Conservation (phyloP, 805 yeast species). For the Metschnikowia cerradonensis region DNA sequence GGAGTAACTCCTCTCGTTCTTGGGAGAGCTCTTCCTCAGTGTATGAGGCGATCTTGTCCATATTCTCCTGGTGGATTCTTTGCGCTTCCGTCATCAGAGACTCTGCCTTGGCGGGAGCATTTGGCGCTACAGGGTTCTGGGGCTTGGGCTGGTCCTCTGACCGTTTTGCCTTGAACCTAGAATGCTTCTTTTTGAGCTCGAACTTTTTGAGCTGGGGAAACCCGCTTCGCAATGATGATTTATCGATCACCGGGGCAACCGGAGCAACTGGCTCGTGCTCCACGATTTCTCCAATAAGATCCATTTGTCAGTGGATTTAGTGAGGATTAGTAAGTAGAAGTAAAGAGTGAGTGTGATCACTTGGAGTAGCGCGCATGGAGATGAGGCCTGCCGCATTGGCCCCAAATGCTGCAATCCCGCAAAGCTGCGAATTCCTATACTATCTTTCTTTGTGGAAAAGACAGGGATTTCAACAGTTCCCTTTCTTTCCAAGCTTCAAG, state of each 20-base stretch:
- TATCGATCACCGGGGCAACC: conserved; percentile 14
- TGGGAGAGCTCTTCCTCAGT: conserved; percentile 57
- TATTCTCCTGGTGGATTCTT: conserved; percentile 72
- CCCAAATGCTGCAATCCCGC: conserved; percentile 3
- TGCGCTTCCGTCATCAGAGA: conserved; percentile 51
- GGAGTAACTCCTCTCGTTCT: conserved; percentile 64
- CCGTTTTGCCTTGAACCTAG: conserved; percentile 8
- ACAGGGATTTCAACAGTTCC: neutral
- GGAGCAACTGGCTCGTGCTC: conserved; percentile 50
- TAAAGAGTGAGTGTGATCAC: neutral
- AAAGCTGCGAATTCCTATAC: conserved; percentile 3
- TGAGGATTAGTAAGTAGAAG: neutral
- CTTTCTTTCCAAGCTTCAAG: neutral
- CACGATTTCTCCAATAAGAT: conserved; percentile 67
- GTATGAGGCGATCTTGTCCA: conserved; percentile 59
- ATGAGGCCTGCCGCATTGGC: neutral
- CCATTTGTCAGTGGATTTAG: conserved; percentile 39
- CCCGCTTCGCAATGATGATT: conserved; percentile 21
- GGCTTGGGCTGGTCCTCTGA: neutral
- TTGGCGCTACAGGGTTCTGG: neutral
- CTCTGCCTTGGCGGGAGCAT: neutral
- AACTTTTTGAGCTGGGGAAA: conserved; percentile 33
- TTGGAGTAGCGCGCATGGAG: neutral
- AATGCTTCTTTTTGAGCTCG: conserved; percentile 21
- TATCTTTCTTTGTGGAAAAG: conserved; percentile 2